Evolutionary conservation across 495 filamentous ascomycete genomes (phyloP).

Genomic region (Aspergillus olivimuriae): DNA sequence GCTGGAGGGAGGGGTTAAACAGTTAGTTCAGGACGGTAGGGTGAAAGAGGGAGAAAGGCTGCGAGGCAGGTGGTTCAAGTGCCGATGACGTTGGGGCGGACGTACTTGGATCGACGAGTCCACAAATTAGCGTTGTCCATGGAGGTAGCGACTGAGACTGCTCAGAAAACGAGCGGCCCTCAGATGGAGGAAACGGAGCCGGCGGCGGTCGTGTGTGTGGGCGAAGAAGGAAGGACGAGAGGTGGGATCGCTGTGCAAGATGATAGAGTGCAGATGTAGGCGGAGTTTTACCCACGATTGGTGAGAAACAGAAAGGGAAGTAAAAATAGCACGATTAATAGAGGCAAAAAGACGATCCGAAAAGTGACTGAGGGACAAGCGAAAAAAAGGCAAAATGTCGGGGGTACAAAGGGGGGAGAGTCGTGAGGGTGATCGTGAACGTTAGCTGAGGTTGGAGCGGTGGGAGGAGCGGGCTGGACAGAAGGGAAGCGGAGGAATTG

Average conservation of each 20-base stretch:
- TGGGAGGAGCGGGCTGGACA: slow-evolving; percentile 6
- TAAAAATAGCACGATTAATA: background rate
- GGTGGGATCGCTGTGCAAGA: slow-evolving; percentile 9
- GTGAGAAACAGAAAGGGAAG: background rate
- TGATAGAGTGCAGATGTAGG: slow-evolving; percentile 10
- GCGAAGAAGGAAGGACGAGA: background rate
- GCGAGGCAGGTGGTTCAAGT: background rate
- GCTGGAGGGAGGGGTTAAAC: slow-evolving; percentile 33
- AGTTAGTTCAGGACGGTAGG: too few species aligned
- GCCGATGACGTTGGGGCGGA: background rate
- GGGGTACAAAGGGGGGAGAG: slow-evolving; percentile 7
- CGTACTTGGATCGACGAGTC: slow-evolving; percentile 90
- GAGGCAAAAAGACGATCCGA: background rate
- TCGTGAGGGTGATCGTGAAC: slow-evolving; percentile 23
- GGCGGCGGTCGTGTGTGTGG: slow-evolving; percentile 16
- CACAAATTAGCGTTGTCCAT: slow-evolving; percentile 74
- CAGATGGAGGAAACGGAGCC: slow-evolving; percentile 22
- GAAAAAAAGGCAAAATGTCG: slow-evolving; percentile 2
- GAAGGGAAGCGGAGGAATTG: slow-evolving; percentile 2
- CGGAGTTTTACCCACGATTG: too few species aligned
- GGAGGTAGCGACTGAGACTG: slow-evolving; percentile 33
- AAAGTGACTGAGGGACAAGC: background rate
- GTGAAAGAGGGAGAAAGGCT: slow-evolving; percentile 8
- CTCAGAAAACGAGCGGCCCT: slow-evolving; percentile 39
- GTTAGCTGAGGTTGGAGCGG: slow-evolving; percentile 2